Evolutionary conservation across 371 early-diverging fungal species (phyloP).

Genomic region (Lichtheimia corymbifera): DNA sequence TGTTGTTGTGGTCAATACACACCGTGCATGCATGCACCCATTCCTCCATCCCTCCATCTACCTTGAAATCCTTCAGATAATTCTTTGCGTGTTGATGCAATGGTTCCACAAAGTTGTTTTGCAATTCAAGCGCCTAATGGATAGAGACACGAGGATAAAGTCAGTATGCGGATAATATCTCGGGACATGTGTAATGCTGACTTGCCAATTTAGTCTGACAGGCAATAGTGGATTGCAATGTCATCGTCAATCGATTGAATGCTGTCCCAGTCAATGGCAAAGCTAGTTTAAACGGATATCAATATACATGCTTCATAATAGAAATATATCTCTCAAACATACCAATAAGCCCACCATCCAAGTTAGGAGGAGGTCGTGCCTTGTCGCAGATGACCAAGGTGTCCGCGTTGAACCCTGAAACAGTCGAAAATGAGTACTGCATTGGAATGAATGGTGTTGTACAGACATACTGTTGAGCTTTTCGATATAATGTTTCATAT

Average conservation of each 20-base stretch:
- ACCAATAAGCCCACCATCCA: conserved; percentile 39
- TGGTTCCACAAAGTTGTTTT: conserved; percentile 53
- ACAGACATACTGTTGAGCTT: conserved; percentile 42
- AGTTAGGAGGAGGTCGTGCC: conserved; percentile 25
- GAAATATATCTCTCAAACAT: background rate
- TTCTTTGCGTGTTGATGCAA: conserved; percentile 58
- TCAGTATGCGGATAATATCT: too few species aligned
- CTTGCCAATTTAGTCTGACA: conserved; percentile 53
- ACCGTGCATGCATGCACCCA: background rate
- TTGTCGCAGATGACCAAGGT: conserved; percentile 26
- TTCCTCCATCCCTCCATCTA: background rate
- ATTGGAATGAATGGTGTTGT: conserved; percentile 19
- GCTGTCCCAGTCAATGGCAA: conserved; percentile 26
- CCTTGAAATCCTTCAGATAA: conserved; percentile 63
- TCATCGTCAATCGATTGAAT: conserved; percentile 41
- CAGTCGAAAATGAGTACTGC: conserved; percentile 12
- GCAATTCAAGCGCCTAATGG: conserved; percentile 48
- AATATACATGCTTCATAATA: background rate
- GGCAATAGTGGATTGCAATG: conserved; percentile 48
- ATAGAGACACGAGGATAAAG: background rate
- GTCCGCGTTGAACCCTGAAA: conserved; percentile 10
- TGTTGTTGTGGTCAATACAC: background rate
- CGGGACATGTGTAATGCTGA: conserved; percentile 1
- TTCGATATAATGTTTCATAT: conserved; percentile 41
- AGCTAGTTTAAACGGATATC: background rate